Evolutionary conservation across 371 early-diverging fungal genomes (phyloP).

Genomic region (Mucor velutinosus): DNA sequence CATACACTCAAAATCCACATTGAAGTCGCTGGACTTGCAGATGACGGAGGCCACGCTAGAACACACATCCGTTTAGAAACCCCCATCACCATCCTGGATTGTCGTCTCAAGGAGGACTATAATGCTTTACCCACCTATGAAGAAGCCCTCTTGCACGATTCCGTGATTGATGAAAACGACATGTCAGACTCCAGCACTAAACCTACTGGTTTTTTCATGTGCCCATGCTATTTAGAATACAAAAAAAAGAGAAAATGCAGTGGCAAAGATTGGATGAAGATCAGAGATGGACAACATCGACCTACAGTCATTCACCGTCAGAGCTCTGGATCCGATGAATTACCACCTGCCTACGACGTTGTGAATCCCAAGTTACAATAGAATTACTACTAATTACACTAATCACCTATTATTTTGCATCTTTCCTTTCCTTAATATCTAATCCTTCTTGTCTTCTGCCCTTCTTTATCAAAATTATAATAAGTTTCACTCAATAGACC

Average conservation of each 20-base stretch:
- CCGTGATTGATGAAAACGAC: constrained; percentile 10
- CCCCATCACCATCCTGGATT: constrained; percentile 52
- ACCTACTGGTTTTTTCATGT: constrained; percentile 21
- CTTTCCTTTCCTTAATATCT: no score
- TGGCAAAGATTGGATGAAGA: constrained; percentile 25
- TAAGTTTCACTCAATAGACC: no score
- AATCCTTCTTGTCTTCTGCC: no score
- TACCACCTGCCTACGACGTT: not conserved
- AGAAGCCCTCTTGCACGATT: constrained; percentile 19
- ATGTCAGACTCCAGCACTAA: not conserved
- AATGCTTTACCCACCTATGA: constrained; percentile 44
- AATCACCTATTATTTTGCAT: no score
- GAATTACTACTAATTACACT: not conserved
- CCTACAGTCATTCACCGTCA: not conserved
- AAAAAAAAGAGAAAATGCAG: constrained; percentile 24
- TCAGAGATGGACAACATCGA: constrained; percentile 6
- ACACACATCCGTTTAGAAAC: constrained; percentile 39
- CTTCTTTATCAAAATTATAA: no score
- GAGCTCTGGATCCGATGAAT: not conserved
- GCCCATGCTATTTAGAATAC: constrained; percentile 35
- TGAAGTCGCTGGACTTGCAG: constrained; percentile 8
- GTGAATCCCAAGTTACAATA: not conserved
- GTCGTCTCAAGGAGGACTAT: constrained; percentile 49
- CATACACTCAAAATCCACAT: constrained; percentile 33
- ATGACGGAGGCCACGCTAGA: not conserved